Evolutionary conservation across 2,329 filamentous ascomycete species (phyloP), one percentile per base, ranked within the genome.

Genomic region (Sporothrix inflata): DNA sequence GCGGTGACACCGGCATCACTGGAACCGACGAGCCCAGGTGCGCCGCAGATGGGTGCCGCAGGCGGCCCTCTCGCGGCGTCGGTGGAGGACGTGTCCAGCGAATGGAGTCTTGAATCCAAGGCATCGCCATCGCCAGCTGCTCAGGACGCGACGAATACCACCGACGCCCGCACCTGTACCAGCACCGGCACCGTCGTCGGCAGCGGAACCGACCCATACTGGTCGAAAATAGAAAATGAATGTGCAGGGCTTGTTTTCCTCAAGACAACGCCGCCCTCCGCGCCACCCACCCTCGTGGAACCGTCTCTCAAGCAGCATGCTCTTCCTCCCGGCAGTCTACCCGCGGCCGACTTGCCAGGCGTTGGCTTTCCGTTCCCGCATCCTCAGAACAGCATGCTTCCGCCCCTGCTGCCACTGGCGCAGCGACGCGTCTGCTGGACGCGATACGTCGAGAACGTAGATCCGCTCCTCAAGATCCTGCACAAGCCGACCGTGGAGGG

Each of bases 401-500:
- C 47, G 38, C 68, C 68, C 16, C 53, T 70, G 3, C 24, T 70
- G 53, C 24, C 68, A 4, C 27, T 70, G 53, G 69, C 63, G 27
- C 71, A 72, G 71, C 65, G 63, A n/a, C 65, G 57, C 11, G 9
- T 63, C 8, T 72, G 71, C 53, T 72, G 63, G 71, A n/a, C 51
- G 24, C 34, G 38, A 9, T 72, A 72, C 38, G 53, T 72, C 21
- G 71, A 72, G 27, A 72, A 69, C 65, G 71, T 72, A 5, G 71
- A 72, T 24, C 71, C 71, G 38, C 24, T 72, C 61, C 49, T 72
- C 53, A 69, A 69, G 65, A 72, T 72, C 16, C 65, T 72, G 40
- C 71, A 72, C 66, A 72, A 72, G 66, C 71, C 71, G 51, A 69
- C 65, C 5, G 53, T 72, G 38, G 38, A 69, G 71, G 38, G 40